phyloP scores from a whole-genome alignment of 164 flowering plant genomes.

The Chimonanthus praecox region DNA sequence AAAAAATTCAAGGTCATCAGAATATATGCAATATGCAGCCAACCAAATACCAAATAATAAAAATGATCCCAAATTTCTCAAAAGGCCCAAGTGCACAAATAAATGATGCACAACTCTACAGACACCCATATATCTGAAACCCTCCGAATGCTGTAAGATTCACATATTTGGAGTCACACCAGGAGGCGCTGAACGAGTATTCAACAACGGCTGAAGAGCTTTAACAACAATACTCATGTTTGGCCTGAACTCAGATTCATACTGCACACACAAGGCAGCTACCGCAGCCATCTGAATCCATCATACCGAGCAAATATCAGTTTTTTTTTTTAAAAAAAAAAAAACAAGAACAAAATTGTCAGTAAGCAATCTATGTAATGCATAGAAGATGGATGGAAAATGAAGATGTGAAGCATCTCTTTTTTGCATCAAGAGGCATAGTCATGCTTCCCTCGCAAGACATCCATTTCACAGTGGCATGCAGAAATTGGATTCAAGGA shows the following conservation, averaged over 20 bases:
- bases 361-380: background rate
- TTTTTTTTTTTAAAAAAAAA: no score
- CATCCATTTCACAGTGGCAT: background rate
- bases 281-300: conserved; percentile 73
- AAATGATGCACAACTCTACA: conserved; percentile 16
- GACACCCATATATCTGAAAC: conserved; percentile 5
- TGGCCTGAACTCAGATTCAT: conserved; percentile 86
- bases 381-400: background rate
- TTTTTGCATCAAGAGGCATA: no score
- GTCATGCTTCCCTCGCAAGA: no score
- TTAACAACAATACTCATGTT: conserved; percentile 91
- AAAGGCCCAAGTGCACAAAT: background rate
- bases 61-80: background rate
- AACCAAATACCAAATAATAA: no score
- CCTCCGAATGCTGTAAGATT: conserved; percentile 6
- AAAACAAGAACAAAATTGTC: no score
- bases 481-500: background rate
- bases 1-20: no score
- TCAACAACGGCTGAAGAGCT: conserved; percentile 69
- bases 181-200: conserved; percentile 56
- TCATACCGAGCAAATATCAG: background rate
- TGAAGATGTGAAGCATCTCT: background rate
- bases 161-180: conserved; percentile 41
- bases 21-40: no score
- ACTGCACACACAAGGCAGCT: conserved; percentile 86